A percentile compares a stretch with the other conserved stretches of the same genome.
phyloP scores from a whole-genome alignment of 2,329 filamentous ascomycete species.

The Huntiella omanensis region DNA sequence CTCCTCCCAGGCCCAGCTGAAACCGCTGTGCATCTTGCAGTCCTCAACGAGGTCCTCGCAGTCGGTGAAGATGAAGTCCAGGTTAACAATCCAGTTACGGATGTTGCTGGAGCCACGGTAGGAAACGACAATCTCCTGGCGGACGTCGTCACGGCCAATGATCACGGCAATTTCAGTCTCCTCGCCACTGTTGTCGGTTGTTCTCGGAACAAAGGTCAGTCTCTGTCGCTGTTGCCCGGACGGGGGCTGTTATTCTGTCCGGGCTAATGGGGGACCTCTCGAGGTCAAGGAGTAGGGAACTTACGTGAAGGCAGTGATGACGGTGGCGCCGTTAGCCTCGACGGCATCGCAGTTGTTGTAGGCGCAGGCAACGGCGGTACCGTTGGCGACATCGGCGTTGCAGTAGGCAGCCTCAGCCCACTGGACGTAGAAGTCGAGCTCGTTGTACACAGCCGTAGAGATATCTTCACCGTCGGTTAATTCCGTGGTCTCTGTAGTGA shows the following conservation, averaged over 20 bases:
- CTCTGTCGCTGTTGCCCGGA: background rate
- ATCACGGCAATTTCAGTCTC: conserved; percentile 30
- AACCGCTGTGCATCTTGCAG: conserved; percentile 39
- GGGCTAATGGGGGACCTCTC: background rate
- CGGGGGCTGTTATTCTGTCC: background rate
- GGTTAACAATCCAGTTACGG: conserved; percentile 42
- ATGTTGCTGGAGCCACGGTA: conserved; percentile 40
- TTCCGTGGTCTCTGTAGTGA: background rate
- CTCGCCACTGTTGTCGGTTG: conserved; percentile 18
- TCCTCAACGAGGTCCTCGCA: conserved; percentile 20
- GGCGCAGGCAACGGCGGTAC: conserved; percentile 7
- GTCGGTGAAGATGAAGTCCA: conserved; percentile 22
- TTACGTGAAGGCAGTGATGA: conserved; percentile 9
- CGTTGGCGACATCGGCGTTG: conserved; percentile 6
- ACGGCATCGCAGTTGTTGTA: conserved; percentile 8
- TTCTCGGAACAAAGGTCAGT: conserved; percentile 13
- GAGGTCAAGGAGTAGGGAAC: background rate
- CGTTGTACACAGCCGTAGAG: conserved; percentile 1
- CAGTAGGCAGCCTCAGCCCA: conserved; percentile 11
- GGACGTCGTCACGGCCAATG: conserved; percentile 29
- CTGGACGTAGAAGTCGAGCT: conserved; percentile 10
- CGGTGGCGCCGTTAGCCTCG: conserved; percentile 6
- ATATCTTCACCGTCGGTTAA: conserved; percentile 1
- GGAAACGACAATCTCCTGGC: conserved; percentile 36
- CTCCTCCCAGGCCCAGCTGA: conserved; percentile 39